Evolutionary conservation across 108 stramenopile species (phyloP).

Genomic region (Cyclotella distinguenda): DNA sequence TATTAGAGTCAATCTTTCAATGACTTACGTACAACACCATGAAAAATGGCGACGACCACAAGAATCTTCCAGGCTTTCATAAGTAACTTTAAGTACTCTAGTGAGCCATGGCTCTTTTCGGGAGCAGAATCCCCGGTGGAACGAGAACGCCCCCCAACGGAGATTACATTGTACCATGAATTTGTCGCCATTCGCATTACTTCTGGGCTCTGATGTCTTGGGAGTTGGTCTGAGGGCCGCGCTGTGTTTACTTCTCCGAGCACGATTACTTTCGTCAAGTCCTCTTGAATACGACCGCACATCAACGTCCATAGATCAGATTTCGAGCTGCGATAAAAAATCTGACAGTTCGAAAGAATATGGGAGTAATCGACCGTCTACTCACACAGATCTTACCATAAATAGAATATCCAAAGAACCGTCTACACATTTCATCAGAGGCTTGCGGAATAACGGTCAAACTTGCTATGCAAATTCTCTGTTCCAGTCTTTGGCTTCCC

Average conservation of each 20-base stretch:
- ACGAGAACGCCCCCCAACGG: too few species aligned
- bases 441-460: slow-evolving; percentile 75
- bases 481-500: slow-evolving; percentile 73
- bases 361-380: not conserved
- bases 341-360: not conserved
- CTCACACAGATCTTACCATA: not conserved
- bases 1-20: too few species aligned
- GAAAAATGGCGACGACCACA: too few species aligned
- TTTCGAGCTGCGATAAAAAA: not conserved
- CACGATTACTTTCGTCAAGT: not conserved
- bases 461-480: slow-evolving; percentile 83
- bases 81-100: too few species aligned
- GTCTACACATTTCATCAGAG: slow-evolving; percentile 15
- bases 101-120: too few species aligned
- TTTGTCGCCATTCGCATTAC: not conserved
- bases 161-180: too few species aligned
- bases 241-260: not conserved
- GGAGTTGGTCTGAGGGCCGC: not conserved
- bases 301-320: not conserved
- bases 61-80: too few species aligned
- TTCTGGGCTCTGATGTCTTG: not conserved
- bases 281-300: not conserved
- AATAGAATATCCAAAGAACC: not conserved
- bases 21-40: too few species aligned
- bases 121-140: too few species aligned